phyloP scores from a whole-genome alignment of 805 yeast species.

The Vanderwaltozyma yarrowii region DNA sequence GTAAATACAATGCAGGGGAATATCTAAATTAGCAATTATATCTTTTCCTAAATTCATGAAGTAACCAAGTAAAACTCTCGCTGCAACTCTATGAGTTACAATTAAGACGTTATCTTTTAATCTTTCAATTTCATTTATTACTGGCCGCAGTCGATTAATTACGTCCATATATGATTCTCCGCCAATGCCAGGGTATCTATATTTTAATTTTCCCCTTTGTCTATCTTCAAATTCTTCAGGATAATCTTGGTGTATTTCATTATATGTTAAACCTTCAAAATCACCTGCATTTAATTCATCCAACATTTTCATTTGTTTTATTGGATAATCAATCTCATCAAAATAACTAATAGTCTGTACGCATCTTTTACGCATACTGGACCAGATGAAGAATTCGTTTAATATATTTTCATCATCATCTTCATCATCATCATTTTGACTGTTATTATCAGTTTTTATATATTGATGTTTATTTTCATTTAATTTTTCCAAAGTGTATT shows the following conservation, averaged over 20 bases:
- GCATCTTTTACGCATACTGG: constrained; percentile 74
- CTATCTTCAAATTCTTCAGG: constrained; percentile 78
- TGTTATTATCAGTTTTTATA: not conserved
- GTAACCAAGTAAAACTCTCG: constrained; percentile 78
- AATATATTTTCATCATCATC: constrained; percentile 27
- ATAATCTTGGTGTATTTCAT: constrained; percentile 58
- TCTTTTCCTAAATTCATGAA: constrained; percentile 74
- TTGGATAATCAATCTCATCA: constrained; percentile 60
- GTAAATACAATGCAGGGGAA: constrained; percentile 85
- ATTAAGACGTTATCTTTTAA: constrained; percentile 78
- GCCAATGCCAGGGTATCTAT: constrained; percentile 93
- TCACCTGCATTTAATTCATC: constrained; percentile 91
- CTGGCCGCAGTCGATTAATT: constrained; percentile 76
- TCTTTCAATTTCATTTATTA: constrained; percentile 86
- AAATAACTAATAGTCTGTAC: constrained; percentile 70
- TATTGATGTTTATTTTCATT: not conserved
- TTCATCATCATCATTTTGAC: constrained; percentile 27
- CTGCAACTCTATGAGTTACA: constrained; percentile 83
- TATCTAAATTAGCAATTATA: constrained; percentile 80
- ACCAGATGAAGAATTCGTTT: constrained; percentile 83
- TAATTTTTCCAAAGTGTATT: constrained; percentile 34
- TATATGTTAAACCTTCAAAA: constrained; percentile 87
- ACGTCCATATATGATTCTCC: constrained; percentile 95
- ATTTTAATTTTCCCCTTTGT: constrained; percentile 66
- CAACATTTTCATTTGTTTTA: constrained; percentile 86